Percentiles rank a stretch among this genome's conserved stretches.
phyloP scores from a whole-genome alignment of 371 early-diverging fungal genomes.

The Coemansia sp. region DNA sequence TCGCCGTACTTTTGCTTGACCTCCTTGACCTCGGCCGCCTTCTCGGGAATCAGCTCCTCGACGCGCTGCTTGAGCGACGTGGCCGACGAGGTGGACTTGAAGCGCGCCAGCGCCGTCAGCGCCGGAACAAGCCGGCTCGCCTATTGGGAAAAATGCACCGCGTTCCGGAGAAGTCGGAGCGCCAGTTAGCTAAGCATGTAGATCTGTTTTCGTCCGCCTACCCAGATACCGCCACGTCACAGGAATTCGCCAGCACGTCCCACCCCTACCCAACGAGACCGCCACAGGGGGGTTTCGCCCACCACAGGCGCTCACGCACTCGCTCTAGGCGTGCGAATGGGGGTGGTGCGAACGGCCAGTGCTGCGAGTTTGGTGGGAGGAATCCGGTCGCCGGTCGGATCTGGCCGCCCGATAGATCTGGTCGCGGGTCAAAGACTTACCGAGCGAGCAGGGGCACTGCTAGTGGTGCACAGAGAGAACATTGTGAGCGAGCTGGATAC shows the following conservation, averaged over 20 bases:
- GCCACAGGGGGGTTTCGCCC: no score
- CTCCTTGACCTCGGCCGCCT: constrained; percentile 91
- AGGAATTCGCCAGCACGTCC: neutral
- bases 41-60: constrained; percentile 88
- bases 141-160: constrained; percentile 13
- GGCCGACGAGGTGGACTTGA: constrained; percentile 49
- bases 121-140: constrained; percentile 37
- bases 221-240: constrained; percentile 43
- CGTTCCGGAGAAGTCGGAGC: neutral
- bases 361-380: no score
- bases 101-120: constrained; percentile 46
- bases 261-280: neutral
- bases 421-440: constrained; percentile 24
- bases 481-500: constrained; percentile 10
- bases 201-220: constrained; percentile 1
- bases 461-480: constrained; percentile 47
- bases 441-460: constrained; percentile 39
- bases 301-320: no score
- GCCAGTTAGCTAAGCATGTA: neutral
- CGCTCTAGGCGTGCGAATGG: neutral
- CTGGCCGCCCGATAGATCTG: neutral
- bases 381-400: no score
- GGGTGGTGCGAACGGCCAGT: no score
- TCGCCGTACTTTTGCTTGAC: constrained; percentile 87
- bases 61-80: constrained; percentile 86